Conservation (phyloP, 768 basidiomycete species). For the Coprinopsis marcescibilis region DNA sequence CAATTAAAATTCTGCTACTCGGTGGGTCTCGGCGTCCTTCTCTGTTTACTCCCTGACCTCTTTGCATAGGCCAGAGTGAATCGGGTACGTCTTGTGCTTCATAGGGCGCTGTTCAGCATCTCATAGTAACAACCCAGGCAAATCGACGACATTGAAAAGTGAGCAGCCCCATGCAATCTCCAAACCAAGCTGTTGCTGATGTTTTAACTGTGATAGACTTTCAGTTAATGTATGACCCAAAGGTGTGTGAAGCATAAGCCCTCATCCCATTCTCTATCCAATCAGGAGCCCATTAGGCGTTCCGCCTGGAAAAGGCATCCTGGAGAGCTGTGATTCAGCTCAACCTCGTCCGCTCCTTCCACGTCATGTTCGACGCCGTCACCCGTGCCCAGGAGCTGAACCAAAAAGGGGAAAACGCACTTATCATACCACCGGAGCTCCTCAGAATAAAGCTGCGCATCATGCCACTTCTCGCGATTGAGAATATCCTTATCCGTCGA, state of each 20-base stretch:
- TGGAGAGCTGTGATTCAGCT: slow-evolving; percentile 68
- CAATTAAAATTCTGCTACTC: slow-evolving; percentile 55
- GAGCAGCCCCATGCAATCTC: slow-evolving; percentile 22
- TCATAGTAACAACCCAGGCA: slow-evolving; percentile 38
- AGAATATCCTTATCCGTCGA: slow-evolving; percentile 51
- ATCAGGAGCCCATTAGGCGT: slow-evolving; percentile 32
- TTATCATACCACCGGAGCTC: slow-evolving; percentile 37
- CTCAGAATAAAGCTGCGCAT: slow-evolving; percentile 54
- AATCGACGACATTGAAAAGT: slow-evolving; percentile 80
- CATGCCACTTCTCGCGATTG: slow-evolving; percentile 55
- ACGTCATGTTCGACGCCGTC: slow-evolving; percentile 55
- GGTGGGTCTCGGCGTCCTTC: slow-evolving; percentile 32
- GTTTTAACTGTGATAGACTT: slow-evolving; percentile 36
- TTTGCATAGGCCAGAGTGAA: slow-evolving; percentile 64
- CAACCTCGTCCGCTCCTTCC: slow-evolving; percentile 64
- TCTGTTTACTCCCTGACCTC: not conserved
- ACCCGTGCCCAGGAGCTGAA: slow-evolving; percentile 24
- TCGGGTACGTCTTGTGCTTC: slow-evolving; percentile 67
- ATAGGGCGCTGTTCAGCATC: not conserved
- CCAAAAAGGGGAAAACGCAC: slow-evolving; percentile 21
- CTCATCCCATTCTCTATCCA: not conserved
- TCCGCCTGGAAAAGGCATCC: slow-evolving; percentile 52
- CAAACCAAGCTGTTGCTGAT: not conserved
- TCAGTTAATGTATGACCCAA: slow-evolving; percentile 59
- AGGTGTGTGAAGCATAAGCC: slow-evolving; percentile 27